phyloP scores from a whole-genome alignment of 2,329 filamentous ascomycete species.

The Fusarium heterosporum region DNA sequence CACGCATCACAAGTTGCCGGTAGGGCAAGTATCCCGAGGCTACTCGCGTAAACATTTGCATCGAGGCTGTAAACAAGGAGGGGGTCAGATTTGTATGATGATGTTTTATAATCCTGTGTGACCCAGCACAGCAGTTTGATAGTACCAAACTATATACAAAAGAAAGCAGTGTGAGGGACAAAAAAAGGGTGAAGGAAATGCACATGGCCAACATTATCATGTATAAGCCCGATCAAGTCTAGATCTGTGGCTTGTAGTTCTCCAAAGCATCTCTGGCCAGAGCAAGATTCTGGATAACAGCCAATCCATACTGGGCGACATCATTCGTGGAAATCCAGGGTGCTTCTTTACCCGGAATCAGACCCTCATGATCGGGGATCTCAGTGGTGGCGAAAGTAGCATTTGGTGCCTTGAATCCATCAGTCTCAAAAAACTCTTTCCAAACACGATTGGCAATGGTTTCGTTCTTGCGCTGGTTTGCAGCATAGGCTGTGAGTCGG shows the following conservation, averaged over 20 bases:
- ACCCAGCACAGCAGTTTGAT: too few species aligned
- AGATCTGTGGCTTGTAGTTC: conserved; percentile 9
- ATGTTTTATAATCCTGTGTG: too few species aligned
- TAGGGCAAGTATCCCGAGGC: too few species aligned
- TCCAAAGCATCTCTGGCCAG: conserved; percentile 44
- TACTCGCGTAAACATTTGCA: too few species aligned
- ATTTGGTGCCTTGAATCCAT: conserved; percentile 56
- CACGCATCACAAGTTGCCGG: too few species aligned
- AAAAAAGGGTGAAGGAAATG: too few species aligned
- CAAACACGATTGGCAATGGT: conserved; percentile 64
- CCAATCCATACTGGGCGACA: conserved; percentile 66
- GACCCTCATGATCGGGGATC: conserved; percentile 57
- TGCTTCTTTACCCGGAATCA: conserved; percentile 65
- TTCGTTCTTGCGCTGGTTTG: conserved; percentile 56
- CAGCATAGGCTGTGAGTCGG: conserved; percentile 67
- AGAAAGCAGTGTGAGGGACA: too few species aligned
- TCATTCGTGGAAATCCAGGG: conserved; percentile 69
- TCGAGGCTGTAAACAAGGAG: too few species aligned
- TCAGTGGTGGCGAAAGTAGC: conserved; percentile 53
- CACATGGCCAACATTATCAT: too few species aligned
- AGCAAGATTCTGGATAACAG: conserved; percentile 67
- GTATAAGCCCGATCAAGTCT: not conserved
- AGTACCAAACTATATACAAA: too few species aligned
- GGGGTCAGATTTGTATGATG: too few species aligned
- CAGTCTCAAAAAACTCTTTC: conserved; percentile 63